These are phyloP conservation scores for Podaxis carcinomalis DNA, from an alignment of 768 basidiomycete species.

Conservation along the genomic window DNA sequence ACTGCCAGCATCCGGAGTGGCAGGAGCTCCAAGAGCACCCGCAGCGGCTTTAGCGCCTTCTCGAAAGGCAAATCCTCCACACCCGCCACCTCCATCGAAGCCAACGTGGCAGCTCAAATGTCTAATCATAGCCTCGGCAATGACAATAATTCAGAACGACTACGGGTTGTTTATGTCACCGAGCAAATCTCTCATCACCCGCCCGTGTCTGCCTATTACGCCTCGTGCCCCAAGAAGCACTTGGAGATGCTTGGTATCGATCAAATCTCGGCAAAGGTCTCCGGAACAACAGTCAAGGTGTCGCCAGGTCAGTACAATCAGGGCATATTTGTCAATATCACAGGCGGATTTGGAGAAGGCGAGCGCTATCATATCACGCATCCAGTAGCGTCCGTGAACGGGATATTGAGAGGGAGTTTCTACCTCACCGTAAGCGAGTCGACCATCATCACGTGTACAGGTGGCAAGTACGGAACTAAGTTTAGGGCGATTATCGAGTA, in stretches of 20 bases:
- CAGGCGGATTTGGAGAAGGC: conserved; percentile 67
- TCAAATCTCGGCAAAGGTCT: conserved; percentile 91
- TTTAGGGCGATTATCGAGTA: conserved; percentile 87
- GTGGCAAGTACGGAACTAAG: conserved; percentile 55
- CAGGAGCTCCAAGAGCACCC: conserved; percentile 56
- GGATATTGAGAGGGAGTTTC: conserved; percentile 85
- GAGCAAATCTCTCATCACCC: conserved; percentile 98
- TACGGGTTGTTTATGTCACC: conserved; percentile 78
- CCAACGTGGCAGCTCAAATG: conserved; percentile 48
- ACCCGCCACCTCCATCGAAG: conserved; percentile 39
- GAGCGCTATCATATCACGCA: conserved; percentile 88
- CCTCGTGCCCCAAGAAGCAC: conserved; percentile 66
- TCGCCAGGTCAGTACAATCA: conserved; percentile 80
- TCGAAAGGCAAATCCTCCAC: conserved; percentile 55
- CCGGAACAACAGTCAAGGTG: conserved; percentile 82
- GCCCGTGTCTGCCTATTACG: conserved; percentile 85
- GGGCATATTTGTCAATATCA: conserved; percentile 82
- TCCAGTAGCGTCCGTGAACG: conserved; percentile 87
- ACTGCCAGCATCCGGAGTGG: conserved; percentile 56
- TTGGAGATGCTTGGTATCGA: conserved; percentile 79
- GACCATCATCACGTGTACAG: conserved; percentile 76
- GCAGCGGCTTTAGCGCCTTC: conserved; percentile 51
- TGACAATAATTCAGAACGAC: conserved; percentile 25
- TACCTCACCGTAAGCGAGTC: conserved; percentile 85
- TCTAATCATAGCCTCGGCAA: conserved; percentile 56